These are phyloP conservation scores for Phylloporus scabripes DNA, from an alignment of 768 basidiomycete genomes.

Conservation along the genomic window DNA sequence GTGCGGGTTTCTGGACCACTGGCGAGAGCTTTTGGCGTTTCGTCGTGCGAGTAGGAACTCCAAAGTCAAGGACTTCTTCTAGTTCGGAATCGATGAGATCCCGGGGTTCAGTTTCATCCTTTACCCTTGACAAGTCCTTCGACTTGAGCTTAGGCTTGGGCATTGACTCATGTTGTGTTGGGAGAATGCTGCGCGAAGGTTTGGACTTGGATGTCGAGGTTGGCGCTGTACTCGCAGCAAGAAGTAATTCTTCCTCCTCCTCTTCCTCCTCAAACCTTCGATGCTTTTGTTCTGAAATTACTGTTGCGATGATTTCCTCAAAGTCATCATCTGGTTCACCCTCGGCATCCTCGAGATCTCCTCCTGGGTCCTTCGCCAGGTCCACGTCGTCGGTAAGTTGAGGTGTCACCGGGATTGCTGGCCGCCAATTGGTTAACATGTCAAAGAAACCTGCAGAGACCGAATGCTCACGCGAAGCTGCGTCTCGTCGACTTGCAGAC, in stretches of 20 bases:
- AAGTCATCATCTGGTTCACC: slow-evolving; percentile 42
- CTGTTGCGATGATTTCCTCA: slow-evolving; percentile 35
- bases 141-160: slow-evolving; percentile 26
- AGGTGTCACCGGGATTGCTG: slow-evolving; percentile 19
- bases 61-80: slow-evolving; percentile 47
- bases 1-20: slow-evolving; percentile 14
- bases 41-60: slow-evolving; percentile 36
- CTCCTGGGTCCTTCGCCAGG: slow-evolving; percentile 26
- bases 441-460: neutral
- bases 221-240: slow-evolving; percentile 15
- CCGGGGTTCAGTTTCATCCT: slow-evolving; percentile 14
- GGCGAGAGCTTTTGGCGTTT: slow-evolving; percentile 30
- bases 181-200: slow-evolving; percentile 18
- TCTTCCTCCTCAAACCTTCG: slow-evolving; percentile 26
- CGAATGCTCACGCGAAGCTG: slow-evolving; percentile 21
- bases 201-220: slow-evolving; percentile 31
- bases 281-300: slow-evolving; percentile 23
- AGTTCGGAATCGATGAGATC: slow-evolving; percentile 27
- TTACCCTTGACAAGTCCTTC: slow-evolving; percentile 21
- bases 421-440: neutral
- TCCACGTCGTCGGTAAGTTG: slow-evolving; percentile 27
- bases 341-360: slow-evolving; percentile 33
- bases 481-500: slow-evolving; percentile 14
- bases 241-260: slow-evolving; percentile 32
- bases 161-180: slow-evolving; percentile 19